Conservation (phyloP, 345 rosid genomes). For the Syzygium jambos region DNA sequence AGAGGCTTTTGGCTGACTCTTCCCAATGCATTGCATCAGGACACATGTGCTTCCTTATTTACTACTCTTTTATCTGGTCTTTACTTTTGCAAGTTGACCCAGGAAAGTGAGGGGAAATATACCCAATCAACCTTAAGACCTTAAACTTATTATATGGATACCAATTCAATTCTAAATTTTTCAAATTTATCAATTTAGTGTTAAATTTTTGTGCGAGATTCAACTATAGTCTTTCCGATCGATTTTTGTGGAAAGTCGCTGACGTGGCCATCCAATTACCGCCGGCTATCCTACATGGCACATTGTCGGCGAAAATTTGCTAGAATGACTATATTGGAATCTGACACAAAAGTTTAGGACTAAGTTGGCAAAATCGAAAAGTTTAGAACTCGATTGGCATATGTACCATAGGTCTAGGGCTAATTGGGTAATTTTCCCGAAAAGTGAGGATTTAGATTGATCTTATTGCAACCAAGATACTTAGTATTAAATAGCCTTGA, state of each 20-base stretch:
- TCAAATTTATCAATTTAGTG: background rate
- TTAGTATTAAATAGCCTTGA: too few species aligned
- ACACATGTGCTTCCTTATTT: background rate
- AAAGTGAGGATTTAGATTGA: too few species aligned
- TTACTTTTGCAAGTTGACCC: too few species aligned
- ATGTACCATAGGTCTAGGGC: accelerated
- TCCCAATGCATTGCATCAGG: background rate
- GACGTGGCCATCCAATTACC: accelerated
- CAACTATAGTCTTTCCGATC: accelerated
- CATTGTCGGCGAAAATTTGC: background rate
- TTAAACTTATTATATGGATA: background rate
- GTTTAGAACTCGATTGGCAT: background rate
- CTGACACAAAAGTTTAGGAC: background rate
- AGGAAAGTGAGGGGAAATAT: background rate
- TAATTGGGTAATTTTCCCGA: too few species aligned
- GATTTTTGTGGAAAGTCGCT: accelerated
- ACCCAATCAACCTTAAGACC: accelerated
- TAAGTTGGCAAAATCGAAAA: background rate
- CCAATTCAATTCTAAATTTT: background rate
- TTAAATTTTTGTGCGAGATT: background rate
- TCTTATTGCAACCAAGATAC: too few species aligned
- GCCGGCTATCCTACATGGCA: accelerated
- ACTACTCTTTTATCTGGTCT: background rate
- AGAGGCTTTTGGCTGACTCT: background rate
- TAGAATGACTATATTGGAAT: background rate